Percentiles rank a stretch among this genome's conserved stretches.
phyloP scores from a whole-genome alignment of 108 stramenopile species.

The Parietichytrium sp. region DNA sequence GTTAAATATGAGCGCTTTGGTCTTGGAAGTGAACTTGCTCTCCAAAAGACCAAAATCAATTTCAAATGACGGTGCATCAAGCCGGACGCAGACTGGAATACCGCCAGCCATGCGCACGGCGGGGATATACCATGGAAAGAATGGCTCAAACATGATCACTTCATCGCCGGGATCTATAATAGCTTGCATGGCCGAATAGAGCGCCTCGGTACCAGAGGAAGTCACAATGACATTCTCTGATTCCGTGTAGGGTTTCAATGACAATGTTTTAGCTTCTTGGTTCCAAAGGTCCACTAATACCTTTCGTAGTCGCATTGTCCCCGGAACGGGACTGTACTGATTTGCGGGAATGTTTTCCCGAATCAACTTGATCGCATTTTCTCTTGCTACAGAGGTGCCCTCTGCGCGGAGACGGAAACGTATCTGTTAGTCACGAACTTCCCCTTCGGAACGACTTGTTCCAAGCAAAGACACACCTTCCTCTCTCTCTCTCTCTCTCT shows the following conservation, averaged over 20 bases:
- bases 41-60: constrained; percentile 70
- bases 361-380: neutral
- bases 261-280: too few relatives aligned
- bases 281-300: neutral
- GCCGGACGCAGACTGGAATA: constrained; percentile 71
- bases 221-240: constrained; percentile 88
- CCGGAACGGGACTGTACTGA: constrained; percentile 30
- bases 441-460: too few relatives aligned
- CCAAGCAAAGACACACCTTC: too few relatives aligned
- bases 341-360: neutral
- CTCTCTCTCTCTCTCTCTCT: too few relatives aligned
- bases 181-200: constrained; percentile 79
- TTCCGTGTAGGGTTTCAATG: too few relatives aligned
- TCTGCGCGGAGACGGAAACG: too few relatives aligned
- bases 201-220: constrained; percentile 86
- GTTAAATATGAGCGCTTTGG: constrained; percentile 88
- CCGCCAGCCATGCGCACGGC: constrained; percentile 83
- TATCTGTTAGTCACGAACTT: too few relatives aligned
- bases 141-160: constrained; percentile 93
- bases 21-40: constrained; percentile 71
- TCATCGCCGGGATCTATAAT: constrained; percentile 84
- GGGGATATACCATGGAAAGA: constrained; percentile 86
- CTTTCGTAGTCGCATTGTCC: neutral
- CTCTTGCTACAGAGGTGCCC: neutral
- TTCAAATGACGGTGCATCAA: constrained; percentile 73